A percentile compares a stretch with the other conserved stretches of the same genome.
These are phyloP conservation scores for Mayamaea pseudoterrestris DNA, from an alignment of 108 stramenopile species.

Conservation along the genomic window DNA sequence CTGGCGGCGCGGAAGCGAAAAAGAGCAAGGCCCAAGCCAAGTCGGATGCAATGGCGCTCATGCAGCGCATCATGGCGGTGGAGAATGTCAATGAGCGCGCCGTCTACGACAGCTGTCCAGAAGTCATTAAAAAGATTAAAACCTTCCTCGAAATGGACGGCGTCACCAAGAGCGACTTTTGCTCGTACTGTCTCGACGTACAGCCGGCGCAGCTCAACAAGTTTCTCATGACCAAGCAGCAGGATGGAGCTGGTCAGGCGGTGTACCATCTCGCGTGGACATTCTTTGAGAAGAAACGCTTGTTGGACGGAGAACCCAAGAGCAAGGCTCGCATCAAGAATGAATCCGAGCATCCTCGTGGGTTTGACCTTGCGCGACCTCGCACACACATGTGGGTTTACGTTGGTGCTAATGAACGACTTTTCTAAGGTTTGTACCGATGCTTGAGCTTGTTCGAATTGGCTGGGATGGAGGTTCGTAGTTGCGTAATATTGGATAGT, in stretches of 20 bases:
- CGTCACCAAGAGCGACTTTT: slow-evolving; percentile 14
- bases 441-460: too few relatives aligned
- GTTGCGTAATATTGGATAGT: too few relatives aligned
- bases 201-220: slow-evolving; percentile 14
- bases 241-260: slow-evolving; percentile 26
- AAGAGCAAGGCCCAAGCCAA: slow-evolving; percentile 4
- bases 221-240: slow-evolving; percentile 19
- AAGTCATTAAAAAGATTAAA: slow-evolving; percentile 21
- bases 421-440: too few relatives aligned
- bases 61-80: slow-evolving; percentile 12
- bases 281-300: slow-evolving; percentile 32
- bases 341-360: slow-evolving; percentile 16
- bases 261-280: slow-evolving; percentile 16
- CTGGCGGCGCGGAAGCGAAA: background rate
- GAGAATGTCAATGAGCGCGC: background rate
- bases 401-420: too few relatives aligned
- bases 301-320: slow-evolving; percentile 21
- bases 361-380: too few relatives aligned
- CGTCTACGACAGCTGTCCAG: slow-evolving; percentile 25
- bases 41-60: slow-evolving; percentile 5
- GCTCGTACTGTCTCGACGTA: slow-evolving; percentile 7
- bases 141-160: slow-evolving; percentile 16
- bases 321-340: slow-evolving; percentile 12
- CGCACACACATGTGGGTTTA: too few relatives aligned
- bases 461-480: too few relatives aligned